Conservation (phyloP, 129 eudicot genomes). For the Pittosporum tobira region DNA sequence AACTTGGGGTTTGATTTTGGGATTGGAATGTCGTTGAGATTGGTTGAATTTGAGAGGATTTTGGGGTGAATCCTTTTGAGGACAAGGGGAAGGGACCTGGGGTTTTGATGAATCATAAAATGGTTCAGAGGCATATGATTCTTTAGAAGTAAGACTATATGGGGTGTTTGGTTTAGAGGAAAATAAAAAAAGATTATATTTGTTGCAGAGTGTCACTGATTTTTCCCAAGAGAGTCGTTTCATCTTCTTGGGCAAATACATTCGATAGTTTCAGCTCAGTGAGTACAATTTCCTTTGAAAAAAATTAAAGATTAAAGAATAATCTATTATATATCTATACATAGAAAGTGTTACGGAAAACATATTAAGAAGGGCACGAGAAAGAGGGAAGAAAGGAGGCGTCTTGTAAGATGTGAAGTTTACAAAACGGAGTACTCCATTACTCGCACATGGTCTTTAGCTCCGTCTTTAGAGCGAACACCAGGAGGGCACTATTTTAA, state of each 20-base stretch:
- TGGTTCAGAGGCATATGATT: constrained; percentile 1
- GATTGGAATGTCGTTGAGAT: neutral
- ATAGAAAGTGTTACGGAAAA: too few species aligned
- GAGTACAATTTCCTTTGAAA: neutral
- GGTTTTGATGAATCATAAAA: constrained; percentile 10
- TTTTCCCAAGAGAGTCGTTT: constrained; percentile 1
- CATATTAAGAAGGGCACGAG: too few species aligned
- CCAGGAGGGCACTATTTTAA: too few species aligned
- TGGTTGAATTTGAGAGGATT: constrained; percentile 7
- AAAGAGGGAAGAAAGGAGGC: neutral
- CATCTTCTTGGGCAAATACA: constrained; percentile 4
- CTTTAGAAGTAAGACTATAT: neutral
- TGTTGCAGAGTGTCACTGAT: constrained; percentile 1
- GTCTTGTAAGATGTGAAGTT: neutral
- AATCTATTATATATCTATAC: too few species aligned
- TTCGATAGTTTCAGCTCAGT: neutral
- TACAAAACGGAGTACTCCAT: too few species aligned
- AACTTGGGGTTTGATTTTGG: neutral
- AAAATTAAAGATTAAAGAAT: neutral
- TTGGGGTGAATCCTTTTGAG: constrained; percentile 16
- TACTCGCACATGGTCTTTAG: too few species aligned
- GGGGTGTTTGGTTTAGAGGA: neutral
- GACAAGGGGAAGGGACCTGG: constrained; percentile 4
- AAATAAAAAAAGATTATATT: neutral
- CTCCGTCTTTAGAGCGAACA: too few species aligned